Evolutionary conservation across 345 rosid genomes (phyloP), one percentile per base, ranked within the genome.

Genomic region (Brassica cretica): DNA sequence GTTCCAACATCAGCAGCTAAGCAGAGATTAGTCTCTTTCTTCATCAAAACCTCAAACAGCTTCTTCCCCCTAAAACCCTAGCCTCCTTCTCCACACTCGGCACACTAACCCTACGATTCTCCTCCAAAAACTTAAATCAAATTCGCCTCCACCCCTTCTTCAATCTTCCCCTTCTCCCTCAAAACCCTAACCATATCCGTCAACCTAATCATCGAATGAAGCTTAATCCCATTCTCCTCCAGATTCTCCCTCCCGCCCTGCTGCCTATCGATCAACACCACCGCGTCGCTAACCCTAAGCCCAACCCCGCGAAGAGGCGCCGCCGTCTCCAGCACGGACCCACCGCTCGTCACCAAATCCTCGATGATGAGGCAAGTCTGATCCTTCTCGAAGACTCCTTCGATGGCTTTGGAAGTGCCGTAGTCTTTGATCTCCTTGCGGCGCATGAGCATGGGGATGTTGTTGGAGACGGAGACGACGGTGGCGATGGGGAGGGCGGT

Each of bases 1-100:
- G 98, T 91, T 14, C 91, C 94, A 69, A 95, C 98, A 80, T 94
- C 98, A 24, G 98, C 98, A 41, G 98, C 99, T 71, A 95, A 82
- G 55, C 99, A 95, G 33, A 95, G 86, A 86, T 93, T 93, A 12
- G 90, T 93, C 85, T 95, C 89, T 73, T 95, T 95, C 87, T 86
- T 84, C 72, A 87, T 82, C 99, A 95, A 93, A 46, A 93, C 77
- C 73, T 91, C 96, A 83, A 86, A 95, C 41, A 91, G 71, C 77
- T 84, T 91, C 84, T 85, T 95, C 73, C 96, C 99, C 83, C 84
- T 80, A 88, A 72, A 80, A 80, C 87, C 77, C 83, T 92, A 74
- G 79, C 30, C 67, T 63, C 29, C 37, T 84, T 88, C 73, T 76
- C 95, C 81, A 75, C 73, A n/a, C 85, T 88, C 73, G 75, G 93